A percentile compares a stretch with the other conserved stretches of the same genome.
Conservation (phyloP, 2,329 filamentous ascomycete genomes). For the Sarocladium oryzae region DNA sequence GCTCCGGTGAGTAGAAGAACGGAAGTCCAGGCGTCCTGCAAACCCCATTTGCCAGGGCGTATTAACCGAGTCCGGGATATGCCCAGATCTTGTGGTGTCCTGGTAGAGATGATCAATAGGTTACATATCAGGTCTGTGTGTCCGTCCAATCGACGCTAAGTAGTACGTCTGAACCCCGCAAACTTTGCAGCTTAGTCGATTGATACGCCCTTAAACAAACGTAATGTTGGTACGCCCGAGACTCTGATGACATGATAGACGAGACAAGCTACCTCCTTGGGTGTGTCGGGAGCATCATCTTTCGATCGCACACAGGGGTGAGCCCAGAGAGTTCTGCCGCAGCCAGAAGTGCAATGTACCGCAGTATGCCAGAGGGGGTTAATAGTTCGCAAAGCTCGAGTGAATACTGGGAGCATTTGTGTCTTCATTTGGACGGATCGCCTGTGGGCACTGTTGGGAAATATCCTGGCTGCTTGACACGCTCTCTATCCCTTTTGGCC, state of each 20-base stretch:
- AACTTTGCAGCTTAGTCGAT: neutral
- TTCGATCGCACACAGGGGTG: neutral
- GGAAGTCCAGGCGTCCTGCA: neutral
- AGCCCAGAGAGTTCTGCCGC: neutral
- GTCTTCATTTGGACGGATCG: constrained; percentile 29
- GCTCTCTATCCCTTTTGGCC: constrained; percentile 74
- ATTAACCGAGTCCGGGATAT: neutral
- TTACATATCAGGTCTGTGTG: neutral
- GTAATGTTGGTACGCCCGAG: neutral
- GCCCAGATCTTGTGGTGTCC: constrained; percentile 3
- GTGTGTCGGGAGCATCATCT: neutral
- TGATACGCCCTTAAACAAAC: neutral
- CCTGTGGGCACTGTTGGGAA: constrained; percentile 82
- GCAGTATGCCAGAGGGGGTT: no score
- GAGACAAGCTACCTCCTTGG: neutral
- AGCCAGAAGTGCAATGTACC: no score
- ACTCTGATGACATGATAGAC: neutral
- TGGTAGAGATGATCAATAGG: constrained; percentile 1
- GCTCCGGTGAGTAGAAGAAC: no score
- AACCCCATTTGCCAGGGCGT: neutral
- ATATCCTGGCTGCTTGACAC: constrained; percentile 67
- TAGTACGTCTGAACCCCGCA: no score
- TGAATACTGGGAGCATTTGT: no score
- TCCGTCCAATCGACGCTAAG: neutral
- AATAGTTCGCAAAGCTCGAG: no score